Evolutionary conservation across 257 asterid species (phyloP).

Genomic region (Prunella vulgaris): DNA sequence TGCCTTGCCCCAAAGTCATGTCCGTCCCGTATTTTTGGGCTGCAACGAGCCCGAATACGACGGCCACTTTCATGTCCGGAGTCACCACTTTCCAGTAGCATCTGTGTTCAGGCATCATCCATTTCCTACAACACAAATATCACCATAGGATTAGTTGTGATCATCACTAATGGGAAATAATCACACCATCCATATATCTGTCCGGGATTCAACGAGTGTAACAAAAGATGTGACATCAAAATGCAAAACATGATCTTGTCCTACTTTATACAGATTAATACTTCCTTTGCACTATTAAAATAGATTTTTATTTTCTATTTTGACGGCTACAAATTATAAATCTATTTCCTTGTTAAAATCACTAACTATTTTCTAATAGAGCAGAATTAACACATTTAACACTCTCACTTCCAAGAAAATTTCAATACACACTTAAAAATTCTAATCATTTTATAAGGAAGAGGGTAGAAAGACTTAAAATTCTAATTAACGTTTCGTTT

Average conservation of each 20-base stretch:
- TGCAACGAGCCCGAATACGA: constrained; percentile 64
- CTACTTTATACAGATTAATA: neutral
- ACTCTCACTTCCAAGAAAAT: too few species aligned
- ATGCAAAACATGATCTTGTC: neutral
- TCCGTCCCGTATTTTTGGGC: constrained; percentile 69
- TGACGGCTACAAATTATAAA: too few species aligned
- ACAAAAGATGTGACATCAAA: neutral
- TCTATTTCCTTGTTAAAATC: too few species aligned
- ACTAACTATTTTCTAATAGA: too few species aligned
- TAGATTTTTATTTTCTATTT: too few species aligned
- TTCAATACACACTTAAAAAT: too few species aligned
- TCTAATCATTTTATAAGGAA: too few species aligned
- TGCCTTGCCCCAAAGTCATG: constrained; percentile 47
- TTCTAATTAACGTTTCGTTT: neutral
- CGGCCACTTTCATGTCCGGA: constrained; percentile 71
- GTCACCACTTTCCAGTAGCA: constrained; percentile 77
- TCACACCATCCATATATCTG: neutral
- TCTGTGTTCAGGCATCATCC: constrained; percentile 71
- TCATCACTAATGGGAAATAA: neutral
- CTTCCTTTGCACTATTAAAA: too few species aligned
- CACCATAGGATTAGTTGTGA: neutral
- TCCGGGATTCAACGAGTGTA: neutral
- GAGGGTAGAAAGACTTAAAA: too few species aligned
- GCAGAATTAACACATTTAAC: too few species aligned
- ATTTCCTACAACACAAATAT: constrained; percentile 39